Base-by-base conservation (phyloP, 257 asterid species). In the Linaria vulgaris region DNA sequence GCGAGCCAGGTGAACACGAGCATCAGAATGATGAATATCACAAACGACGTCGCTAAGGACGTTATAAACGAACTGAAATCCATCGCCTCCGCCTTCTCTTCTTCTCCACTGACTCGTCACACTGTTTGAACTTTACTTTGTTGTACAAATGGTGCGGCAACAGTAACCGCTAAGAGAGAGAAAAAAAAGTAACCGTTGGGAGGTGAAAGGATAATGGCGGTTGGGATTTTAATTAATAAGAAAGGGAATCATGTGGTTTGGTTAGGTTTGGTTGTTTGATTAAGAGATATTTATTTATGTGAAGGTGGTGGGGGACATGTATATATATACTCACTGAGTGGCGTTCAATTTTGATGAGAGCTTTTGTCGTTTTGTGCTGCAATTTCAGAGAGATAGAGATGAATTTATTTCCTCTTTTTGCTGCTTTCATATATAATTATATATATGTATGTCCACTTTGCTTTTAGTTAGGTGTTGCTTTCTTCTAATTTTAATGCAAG, bases 11-110 rank as follows among this genome's bases (percentile, higher is more conserved):
- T 17, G 86, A 91, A 91, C 3, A 88, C 59, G 24, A 81, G 31
- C 96, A 91, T 82, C 64, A 91, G 22, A 64, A 84, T 78, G 56
- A 81, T 1, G 70, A 91, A 91, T n/a, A 88, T 65, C 46, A 82
- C 8, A 25, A 85, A 91, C 44, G 96, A 91, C 68, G 97, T 91
- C 68, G 77, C 89, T 38, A 91, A 56, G 3, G 97, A 91, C 78
- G 97, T 91, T 82, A 91, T 56, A 70, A 91, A 88, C 67, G 97
- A 83, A 17, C 72, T 54, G 74, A 91, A 91, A 72, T 91, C 95
- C 97, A 90, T 90, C 61, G 53, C 68, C 45, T 27, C 27, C n/a
- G n/a, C n/a, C n/a, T n/a, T n/a, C n/a, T n/a, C n/a, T n/a, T n/a
- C n/a, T n/a, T n/a, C n/a, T n/a, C n/a, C n/a, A n/a, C n/a, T n/a